phyloP scores from a whole-genome alignment of 1,139 yeast species.

The Pichia sp. region DNA sequence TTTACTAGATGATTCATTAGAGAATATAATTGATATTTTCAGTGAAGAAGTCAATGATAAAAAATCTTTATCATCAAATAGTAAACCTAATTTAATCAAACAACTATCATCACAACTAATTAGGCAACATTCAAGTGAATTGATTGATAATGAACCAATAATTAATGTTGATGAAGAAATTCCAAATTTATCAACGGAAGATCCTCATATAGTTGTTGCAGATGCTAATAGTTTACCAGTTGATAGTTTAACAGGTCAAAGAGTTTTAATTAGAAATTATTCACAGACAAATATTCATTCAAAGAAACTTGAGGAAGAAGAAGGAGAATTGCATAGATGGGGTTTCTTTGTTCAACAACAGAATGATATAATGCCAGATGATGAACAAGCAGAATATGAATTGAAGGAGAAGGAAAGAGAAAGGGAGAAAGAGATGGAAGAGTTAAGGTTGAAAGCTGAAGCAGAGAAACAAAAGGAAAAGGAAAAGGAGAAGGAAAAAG shows the following conservation, averaged over 20 bases:
- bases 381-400: slow-evolving; percentile 13
- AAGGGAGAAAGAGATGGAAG: slow-evolving; percentile 10
- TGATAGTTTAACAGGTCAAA: slow-evolving; percentile 65
- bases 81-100: slow-evolving; percentile 22
- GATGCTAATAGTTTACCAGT: slow-evolving; percentile 53
- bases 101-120: slow-evolving; percentile 23
- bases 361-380: slow-evolving; percentile 34
- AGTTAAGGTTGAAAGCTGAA: slow-evolving; percentile 12
- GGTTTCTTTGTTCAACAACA: slow-evolving; percentile 68
- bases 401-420: slow-evolving; percentile 7
- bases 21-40: slow-evolving; percentile 58
- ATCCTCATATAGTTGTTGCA: slow-evolving; percentile 65
- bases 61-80: neutral
- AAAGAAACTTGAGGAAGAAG: slow-evolving; percentile 77
- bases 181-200: slow-evolving; percentile 15
- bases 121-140: slow-evolving; percentile 45
- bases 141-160: slow-evolving; percentile 49
- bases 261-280: slow-evolving; percentile 54
- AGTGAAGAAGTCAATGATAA: slow-evolving; percentile 27
- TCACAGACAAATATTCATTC: slow-evolving; percentile 65
- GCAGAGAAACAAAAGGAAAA: slow-evolving; percentile 4
- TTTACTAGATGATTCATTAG: slow-evolving; percentile 61
- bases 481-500: slow-evolving; percentile 9
- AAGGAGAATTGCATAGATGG: slow-evolving; percentile 84
- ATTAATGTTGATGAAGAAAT: slow-evolving; percentile 29